Evolutionary conservation across 257 asterid genomes (phyloP).

Genomic region (Solanum ahanhuiri): DNA sequence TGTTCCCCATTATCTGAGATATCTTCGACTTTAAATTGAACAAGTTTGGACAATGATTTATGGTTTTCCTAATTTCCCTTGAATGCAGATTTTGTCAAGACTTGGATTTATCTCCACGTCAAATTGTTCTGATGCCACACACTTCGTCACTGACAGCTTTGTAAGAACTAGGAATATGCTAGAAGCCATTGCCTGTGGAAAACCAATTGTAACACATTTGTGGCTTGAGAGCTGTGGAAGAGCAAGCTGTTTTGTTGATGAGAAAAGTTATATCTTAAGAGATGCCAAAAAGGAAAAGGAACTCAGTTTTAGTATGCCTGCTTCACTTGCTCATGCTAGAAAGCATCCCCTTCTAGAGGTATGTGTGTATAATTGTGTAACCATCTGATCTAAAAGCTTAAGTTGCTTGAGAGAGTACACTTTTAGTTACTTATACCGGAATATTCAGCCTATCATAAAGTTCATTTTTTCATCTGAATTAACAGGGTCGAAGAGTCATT

Average conservation of each 20-base stretch:
- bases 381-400: neutral
- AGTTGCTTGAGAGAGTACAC: neutral
- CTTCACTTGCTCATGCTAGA: constrained; percentile 48
- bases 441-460: neutral
- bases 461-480: constrained; percentile 8
- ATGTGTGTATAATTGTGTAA: neutral
- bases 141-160: constrained; percentile 63
- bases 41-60: neutral
- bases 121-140: constrained; percentile 61
- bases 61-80: neutral
- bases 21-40: neutral
- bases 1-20: neutral
- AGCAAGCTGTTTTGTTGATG: constrained; percentile 46
- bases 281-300: constrained; percentile 75
- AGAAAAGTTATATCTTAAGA: constrained; percentile 53
- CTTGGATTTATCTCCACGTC: constrained; percentile 47
- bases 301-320: constrained; percentile 56
- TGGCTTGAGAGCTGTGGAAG: constrained; percentile 78
- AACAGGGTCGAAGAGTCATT: constrained; percentile 50
- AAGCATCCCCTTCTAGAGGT: constrained; percentile 64
- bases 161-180: constrained; percentile 67
- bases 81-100: constrained; percentile 40
- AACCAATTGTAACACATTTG: constrained; percentile 61
- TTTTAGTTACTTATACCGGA: neutral
- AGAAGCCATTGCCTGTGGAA: constrained; percentile 70